Evolutionary conservation across 371 early-diverging fungal species (phyloP).

Genomic region (Fennellomyces sp.): DNA sequence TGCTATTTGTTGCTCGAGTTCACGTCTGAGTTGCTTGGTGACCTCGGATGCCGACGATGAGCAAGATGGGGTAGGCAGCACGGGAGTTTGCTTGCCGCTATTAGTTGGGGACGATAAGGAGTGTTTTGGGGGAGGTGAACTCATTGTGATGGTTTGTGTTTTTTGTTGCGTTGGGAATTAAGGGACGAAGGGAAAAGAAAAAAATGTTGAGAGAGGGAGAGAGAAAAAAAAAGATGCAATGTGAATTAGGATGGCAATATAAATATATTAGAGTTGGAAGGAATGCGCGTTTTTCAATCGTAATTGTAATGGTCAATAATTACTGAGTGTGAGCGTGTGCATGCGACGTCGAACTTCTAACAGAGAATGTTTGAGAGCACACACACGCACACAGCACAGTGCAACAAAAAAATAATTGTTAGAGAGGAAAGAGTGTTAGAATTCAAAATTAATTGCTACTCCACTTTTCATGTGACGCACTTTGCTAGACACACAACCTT

Average conservation of each 20-base stretch:
- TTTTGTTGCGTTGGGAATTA: not conserved
- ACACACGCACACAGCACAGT: constrained; percentile 26
- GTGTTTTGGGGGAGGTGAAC: constrained; percentile 36
- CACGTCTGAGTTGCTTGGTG: constrained; percentile 27
- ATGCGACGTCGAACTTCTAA: constrained; percentile 19
- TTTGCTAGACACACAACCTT: too few species aligned
- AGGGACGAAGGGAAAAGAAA: not conserved
- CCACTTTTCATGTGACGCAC: too few species aligned
- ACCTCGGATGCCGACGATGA: constrained; percentile 29
- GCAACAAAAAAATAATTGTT: constrained; percentile 15
- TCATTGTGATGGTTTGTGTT: constrained; percentile 13
- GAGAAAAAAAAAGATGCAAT: not conserved
- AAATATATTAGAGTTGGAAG: not conserved
- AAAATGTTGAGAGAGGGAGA: not conserved
- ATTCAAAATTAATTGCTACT: constrained; percentile 1
- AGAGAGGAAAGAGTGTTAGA: not conserved
- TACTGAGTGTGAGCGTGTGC: constrained; percentile 28
- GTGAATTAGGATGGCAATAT: not conserved
- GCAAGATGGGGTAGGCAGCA: constrained; percentile 48
- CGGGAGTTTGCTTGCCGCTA: constrained; percentile 21
- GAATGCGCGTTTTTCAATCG: constrained; percentile 3
- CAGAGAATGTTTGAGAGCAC: constrained; percentile 17
- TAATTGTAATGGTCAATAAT: constrained; percentile 3
- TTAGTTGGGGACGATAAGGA: constrained; percentile 44
- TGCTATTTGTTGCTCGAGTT: constrained; percentile 44